Evolutionary conservation across 768 basidiomycete genomes (phyloP), one percentile per base, ranked within the genome.

Genomic region (Amanita exitialis): DNA sequence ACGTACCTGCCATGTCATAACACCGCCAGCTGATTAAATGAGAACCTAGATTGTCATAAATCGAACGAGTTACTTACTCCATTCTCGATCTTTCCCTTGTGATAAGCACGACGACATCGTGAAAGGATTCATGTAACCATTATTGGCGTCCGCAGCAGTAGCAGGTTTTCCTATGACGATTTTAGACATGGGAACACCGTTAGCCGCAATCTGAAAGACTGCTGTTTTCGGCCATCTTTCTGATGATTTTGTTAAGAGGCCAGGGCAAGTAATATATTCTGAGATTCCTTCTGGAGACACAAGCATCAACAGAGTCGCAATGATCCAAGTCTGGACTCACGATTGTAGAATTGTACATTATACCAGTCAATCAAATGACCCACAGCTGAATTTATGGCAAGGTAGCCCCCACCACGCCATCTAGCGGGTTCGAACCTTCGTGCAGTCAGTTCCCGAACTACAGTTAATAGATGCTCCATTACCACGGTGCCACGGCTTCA

Each of bases 121-220:
- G 1, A 72, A 62, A 1, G 82, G 70, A 30, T 65, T 68, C 57
- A 90, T 80, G 65, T 76, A 87, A 6, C 83, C 80, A 54, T 77
- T 84, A 54, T 54, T 73, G 1, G 82, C 80, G 47, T 80, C 78
- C 5, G 66, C 57, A 0, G 70, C 49, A 10, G 60, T 67, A 2
- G 78, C 80, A 1, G 85, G 86, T 64, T 90, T 90, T 3, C 85
- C 86, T 58, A 90, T 84, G 54, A 88, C 78, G n/a, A 53, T 53
- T 44, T 53, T 53, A 20, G 44, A 46, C 45, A 47, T 18, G 2
- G 52, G 35, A 20, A 88, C 75, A 18, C 82, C 83, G 52, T 75
- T 47, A 1, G 72, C 71, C 44, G 76, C 74, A 54, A 82, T 80
- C 60, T 82, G 73, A 64, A 82, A 78, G 30, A 75, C 66, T 0